Base-by-base conservation (phyloP, 805 yeast species). In the Maudiozyma barnettii region DNA sequence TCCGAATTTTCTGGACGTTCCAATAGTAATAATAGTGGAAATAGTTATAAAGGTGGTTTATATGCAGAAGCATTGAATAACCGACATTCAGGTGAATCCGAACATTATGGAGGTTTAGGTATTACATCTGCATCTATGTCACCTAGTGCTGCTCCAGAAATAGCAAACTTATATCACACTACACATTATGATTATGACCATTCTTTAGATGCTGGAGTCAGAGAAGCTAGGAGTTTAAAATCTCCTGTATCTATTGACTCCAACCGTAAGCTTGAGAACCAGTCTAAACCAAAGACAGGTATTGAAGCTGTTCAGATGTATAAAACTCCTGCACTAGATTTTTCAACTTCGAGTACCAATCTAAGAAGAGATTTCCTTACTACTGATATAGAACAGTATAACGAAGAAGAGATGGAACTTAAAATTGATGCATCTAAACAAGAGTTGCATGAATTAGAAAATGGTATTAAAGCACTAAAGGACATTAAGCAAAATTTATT, bases 401-500 rank as follows among this genome's bases (percentile, higher is more conserved):
- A 44, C 10, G 40, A 31, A n/a, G 21, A 43, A 3, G 35, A 22
- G 8, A 13, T 12, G 6, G 44, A 21, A 10, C 19, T 4, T n/a
- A 30, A 35, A 12, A 47, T 39, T 1, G 9, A 5, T 4, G 30
- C 22, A 8, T 43, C 47, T 18, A 46, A 31, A 21, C 31, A 26
- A 26, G 31, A 19, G 38, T 31, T 44, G 26, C 19, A 30, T 10
- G n/a, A 19, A 2, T 21, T 52, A n/a, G 31, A 43, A n/a, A 10
- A n/a, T 3, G 50, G 50, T 10, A 47, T 52, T 16, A 30, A 39
- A 21, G 33, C 35, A 6, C 37, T 52, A 22, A 43, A 50, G 33
- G 10, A 8, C 3, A 38, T 40, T 2, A 52, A 48, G 45, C 21
- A 16, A 5, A 20, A 45, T 20, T 39, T 48, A 29, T 13, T 45